Base-by-base conservation (phyloP, 2,329 filamentous ascomycete genomes). In the Fusarium irregulare region DNA sequence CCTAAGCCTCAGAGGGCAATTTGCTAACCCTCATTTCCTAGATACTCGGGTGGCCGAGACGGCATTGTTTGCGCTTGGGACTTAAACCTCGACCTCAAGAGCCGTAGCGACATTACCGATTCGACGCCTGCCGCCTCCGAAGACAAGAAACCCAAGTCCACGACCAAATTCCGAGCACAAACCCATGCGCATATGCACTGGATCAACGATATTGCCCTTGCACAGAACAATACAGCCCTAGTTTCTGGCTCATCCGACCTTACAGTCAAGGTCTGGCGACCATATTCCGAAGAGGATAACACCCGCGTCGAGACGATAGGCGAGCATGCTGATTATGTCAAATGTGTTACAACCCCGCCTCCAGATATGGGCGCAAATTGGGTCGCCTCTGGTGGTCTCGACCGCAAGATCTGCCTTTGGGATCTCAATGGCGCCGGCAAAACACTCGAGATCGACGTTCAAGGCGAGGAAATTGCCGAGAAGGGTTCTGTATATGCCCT, bases 11-110 rank as follows among this genome's bases (percentile, higher is more conserved):
- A 11, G 18, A 37, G 34, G 18, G n/a, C 34, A 37, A 37, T 37
- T 37, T 11, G 67, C 73, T 71, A 44, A 73, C 56, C 45, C 66
- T 46, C 67, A 64, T 50, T 51, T 47, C 25, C 9, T 66, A 98
- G 94, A 76, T 99, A 98, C 83, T 98, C 96, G 47, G 96, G 93
- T 72, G 96, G 96, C 64, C 91, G 96, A 78, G 96, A 99, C 81
- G 96, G 96, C 74, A 92, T 96, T 53, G 91, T 99, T 73, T 99
- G 96, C 83, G 93, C 95, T 66, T 99, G 96, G 96, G 91, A 98
- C 80, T 84, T 98, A 56, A 88, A 93, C 76, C 88, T 93, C 76
- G 87, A 93, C 78, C 84, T 92, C 68, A 83, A 83, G 50, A 72
- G 71, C 58, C 70, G 64, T 58, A 70, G 71, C 63, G 71, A 75